Conservation (phyloP, 2,329 filamentous ascomycete species). For the Trichoderma asperellum region DNA sequence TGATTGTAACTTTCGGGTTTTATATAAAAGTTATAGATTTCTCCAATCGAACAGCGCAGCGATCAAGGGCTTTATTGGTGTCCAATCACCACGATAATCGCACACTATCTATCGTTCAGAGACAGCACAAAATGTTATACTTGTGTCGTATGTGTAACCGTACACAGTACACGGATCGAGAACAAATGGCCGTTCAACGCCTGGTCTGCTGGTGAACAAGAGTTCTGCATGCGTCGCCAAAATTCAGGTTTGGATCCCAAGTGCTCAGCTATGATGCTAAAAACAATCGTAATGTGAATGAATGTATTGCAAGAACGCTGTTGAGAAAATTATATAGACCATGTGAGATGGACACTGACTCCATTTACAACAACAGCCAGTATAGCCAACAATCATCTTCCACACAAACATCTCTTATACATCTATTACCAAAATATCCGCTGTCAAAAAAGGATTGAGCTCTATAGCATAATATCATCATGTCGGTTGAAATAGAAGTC, state of each 20-base stretch:
- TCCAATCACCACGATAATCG: background rate
- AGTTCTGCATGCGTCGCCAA: background rate
- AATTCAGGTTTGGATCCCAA: background rate
- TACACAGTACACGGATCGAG: background rate
- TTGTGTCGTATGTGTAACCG: background rate
- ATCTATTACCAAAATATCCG: background rate
- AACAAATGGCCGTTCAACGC: background rate
- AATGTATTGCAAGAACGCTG: background rate
- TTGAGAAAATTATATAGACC: background rate
- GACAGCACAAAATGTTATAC: no score
- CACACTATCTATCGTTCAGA: background rate
- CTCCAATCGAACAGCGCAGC: background rate
- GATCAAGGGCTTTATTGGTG: background rate
- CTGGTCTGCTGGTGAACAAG: background rate
- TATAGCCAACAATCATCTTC: background rate
- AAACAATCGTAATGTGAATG: background rate
- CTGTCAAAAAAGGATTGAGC: background rate
- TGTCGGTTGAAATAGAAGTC: no score
- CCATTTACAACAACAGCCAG: background rate
- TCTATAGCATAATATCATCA: background rate
- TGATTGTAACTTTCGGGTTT: background rate
- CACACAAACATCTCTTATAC: background rate
- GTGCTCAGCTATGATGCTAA: background rate
- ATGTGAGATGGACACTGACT: background rate
- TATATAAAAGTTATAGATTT: background rate